These are phyloP conservation scores for Penicillium sclerotiorum DNA, from an alignment of 2,329 filamentous ascomycete species.

Conservation along the genomic window DNA sequence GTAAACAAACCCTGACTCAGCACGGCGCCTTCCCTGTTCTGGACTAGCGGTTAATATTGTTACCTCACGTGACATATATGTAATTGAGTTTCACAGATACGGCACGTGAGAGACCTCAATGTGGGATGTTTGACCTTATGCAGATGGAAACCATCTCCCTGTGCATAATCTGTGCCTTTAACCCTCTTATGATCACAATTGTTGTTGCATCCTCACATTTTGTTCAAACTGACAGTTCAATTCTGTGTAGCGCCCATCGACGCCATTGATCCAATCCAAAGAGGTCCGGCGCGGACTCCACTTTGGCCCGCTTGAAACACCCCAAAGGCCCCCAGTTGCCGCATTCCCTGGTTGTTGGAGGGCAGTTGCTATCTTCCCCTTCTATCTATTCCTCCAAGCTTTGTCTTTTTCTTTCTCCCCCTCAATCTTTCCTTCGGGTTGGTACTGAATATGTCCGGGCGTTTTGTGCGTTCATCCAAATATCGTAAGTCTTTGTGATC, in stretches of 20 bases:
- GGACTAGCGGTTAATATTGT: slow-evolving; percentile 15
- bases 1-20: slow-evolving; percentile 43
- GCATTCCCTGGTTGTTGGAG: slow-evolving; percentile 24
- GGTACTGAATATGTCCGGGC: slow-evolving; percentile 61
- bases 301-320: slow-evolving; percentile 26
- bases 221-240: neutral
- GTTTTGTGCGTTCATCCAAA: slow-evolving; percentile 74
- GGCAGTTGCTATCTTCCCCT: slow-evolving; percentile 20
- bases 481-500: slow-evolving; percentile 59
- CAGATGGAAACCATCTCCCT: neutral
- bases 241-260: neutral
- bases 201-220: neutral
- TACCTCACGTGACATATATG: neutral
- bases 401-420: slow-evolving; percentile 7
- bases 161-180: neutral
- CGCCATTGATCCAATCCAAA: slow-evolving; percentile 9
- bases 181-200: neutral
- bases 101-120: slow-evolving; percentile 13
- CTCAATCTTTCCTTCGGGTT: slow-evolving; percentile 13
- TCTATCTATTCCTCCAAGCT: slow-evolving; percentile 21
- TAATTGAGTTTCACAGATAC: neutral
- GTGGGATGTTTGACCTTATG: too few species aligned
- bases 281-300: slow-evolving; percentile 24
- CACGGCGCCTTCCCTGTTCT: slow-evolving; percentile 3
- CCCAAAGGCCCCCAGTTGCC: slow-evolving; percentile 24